phyloP scores from a whole-genome alignment of 2,329 filamentous ascomycete species.

The Clarireedia paspali region DNA sequence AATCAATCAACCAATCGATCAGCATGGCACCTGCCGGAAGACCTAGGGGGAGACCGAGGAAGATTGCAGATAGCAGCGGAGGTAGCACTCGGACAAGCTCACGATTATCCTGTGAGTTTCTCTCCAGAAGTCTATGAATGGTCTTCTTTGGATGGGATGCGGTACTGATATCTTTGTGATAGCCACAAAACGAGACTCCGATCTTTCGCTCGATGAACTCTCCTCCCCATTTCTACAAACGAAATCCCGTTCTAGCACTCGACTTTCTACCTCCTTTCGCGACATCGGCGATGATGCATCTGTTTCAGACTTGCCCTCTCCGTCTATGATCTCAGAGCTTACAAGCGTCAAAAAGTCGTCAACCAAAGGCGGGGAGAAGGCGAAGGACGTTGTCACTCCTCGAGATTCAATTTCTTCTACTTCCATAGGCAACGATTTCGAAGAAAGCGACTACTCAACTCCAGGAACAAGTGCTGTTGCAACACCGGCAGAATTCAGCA shows the following conservation, averaged over 20 bases:
- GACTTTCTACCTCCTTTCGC: not conserved
- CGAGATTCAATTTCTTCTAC: constrained; percentile 34
- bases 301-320: constrained; percentile 13
- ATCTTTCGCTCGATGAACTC: constrained; percentile 10
- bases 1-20: not conserved
- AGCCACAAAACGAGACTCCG: constrained; percentile 19
- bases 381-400: not conserved
- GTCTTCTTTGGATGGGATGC: not conserved
- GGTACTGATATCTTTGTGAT: constrained; percentile 3
- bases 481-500: constrained; percentile 37
- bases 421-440: constrained; percentile 33
- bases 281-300: constrained; percentile 12
- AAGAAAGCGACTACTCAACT: constrained; percentile 48
- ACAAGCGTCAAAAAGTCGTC: constrained; percentile 5
- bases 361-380: constrained; percentile 16
- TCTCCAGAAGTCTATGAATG: not conserved
- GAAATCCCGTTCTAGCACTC: not conserved
- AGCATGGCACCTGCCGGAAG: constrained; percentile 15
- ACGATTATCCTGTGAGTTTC: constrained; percentile 22
- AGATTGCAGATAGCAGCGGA: constrained; percentile 10
- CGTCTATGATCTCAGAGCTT: constrained; percentile 13
- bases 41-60: constrained; percentile 21
- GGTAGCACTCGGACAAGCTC: constrained; percentile 14
- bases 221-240: constrained; percentile 4
- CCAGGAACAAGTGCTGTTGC: constrained; percentile 51